Evolutionary conservation across 2,329 filamentous ascomycete genomes (phyloP), one percentile per base, ranked within the genome.

Genomic region (Xylaria sp.): DNA sequence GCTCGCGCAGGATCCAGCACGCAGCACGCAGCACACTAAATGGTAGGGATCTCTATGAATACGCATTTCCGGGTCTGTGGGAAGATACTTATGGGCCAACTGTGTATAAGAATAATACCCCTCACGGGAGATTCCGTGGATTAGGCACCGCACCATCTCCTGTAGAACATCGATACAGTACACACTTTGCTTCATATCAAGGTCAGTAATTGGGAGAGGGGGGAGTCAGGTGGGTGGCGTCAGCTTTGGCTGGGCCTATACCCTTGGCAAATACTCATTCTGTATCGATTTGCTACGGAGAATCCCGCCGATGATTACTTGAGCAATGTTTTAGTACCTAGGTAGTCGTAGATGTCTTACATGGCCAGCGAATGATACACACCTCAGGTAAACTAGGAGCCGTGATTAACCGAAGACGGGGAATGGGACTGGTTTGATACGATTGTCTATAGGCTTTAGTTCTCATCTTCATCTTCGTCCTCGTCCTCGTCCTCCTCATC

Each of bases 401-500:
- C n/a, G 3, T 13, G 44, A 33, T 19, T 3, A 0, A 48, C 33
- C 21, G 27, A 35, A 38, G 29, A 48, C 23, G 27, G 13, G 11
- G 17, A 15, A 41, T 48, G 44, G 52, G 25, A 53, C 19, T 54
- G 15, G 10, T 17, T 60, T 49, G 17, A 40, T 37, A 43, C 10
- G 33, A 62, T 61, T 21, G 9, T 44, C 11, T 5, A 23, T 44
- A 41, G 27, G 4, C 25, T 40, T 33, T 49, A 23, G 3, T 62
- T 57, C 13, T n/a, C 41, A 44, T 52, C 62, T 51, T 66, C 61
- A 38, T 65, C 65, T 25, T 66, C 57, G 4, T 62, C 46, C 27
- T 60, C 66, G 33, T 65, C 59, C 41, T 67, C 66, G 37, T 68
- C 63, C 10, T 68, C 49, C 5, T 64, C 61, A 2, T 65, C 66